These are phyloP conservation scores for Paecilomyces niveus DNA, from an alignment of 2,329 filamentous ascomycete species.

Conservation along the genomic window DNA sequence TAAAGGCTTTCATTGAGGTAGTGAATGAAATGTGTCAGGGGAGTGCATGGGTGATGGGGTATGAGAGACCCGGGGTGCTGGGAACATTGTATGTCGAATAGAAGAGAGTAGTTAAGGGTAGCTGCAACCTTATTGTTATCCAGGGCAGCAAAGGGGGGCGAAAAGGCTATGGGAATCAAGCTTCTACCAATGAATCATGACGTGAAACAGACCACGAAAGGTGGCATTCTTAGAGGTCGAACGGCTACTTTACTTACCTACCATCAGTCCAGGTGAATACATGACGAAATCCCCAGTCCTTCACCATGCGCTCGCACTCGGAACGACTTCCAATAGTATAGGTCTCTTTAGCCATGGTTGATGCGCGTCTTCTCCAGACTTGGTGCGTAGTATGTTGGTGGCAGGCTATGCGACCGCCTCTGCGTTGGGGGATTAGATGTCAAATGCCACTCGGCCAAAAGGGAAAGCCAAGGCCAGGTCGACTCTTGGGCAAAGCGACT, in stretches of 20 bases:
- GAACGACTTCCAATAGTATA: slow-evolving; percentile 27
- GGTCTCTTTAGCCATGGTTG: slow-evolving; percentile 19
- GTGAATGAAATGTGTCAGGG: not conserved
- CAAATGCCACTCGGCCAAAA: too few species aligned
- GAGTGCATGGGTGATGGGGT: not conserved
- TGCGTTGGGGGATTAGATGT: not conserved
- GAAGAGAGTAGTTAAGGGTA: not conserved
- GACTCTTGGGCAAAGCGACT: too few species aligned
- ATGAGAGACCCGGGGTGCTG: too few species aligned
- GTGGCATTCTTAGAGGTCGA: not conserved
- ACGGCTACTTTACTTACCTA: slow-evolving; percentile 34
- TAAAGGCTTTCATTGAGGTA: too few species aligned
- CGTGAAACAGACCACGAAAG: not conserved
- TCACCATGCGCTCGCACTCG: slow-evolving; percentile 49
- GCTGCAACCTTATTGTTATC: not conserved
- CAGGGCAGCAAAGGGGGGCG: not conserved
- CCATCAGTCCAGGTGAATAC: slow-evolving; percentile 58
- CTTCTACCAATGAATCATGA: not conserved
- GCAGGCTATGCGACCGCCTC: not conserved
- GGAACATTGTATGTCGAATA: not conserved
- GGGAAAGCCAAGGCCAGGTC: too few species aligned
- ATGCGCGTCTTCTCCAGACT: not conserved
- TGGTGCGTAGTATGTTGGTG: not conserved
- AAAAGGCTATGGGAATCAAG: not conserved
- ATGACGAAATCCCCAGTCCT: slow-evolving; percentile 51